These are phyloP conservation scores for Globisporangium radiosum DNA, from an alignment of 352 stramenopile genomes.

Conservation along the genomic window DNA sequence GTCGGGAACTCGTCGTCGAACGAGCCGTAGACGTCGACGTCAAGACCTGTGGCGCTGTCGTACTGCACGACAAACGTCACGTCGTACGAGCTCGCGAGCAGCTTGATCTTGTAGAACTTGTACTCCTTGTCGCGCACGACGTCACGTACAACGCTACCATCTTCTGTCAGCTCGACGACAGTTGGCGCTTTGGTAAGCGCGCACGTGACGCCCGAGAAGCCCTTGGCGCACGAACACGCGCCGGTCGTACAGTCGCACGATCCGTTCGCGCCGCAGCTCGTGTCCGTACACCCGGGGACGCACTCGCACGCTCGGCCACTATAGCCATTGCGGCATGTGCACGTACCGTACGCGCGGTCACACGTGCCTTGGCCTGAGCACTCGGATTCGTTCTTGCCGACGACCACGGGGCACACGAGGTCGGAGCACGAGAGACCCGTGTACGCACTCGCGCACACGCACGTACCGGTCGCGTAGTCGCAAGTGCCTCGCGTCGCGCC, in stretches of 20 bases:
- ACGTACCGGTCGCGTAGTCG: constrained; percentile 35
- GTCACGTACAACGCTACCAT: constrained; percentile 13
- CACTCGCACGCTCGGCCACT: constrained; percentile 63
- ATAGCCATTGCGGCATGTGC: constrained; percentile 45
- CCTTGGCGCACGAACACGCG: constrained; percentile 38
- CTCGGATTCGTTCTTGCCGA: constrained; percentile 37
- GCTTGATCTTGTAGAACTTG: constrained; percentile 61
- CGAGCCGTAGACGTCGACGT: constrained; percentile 69
- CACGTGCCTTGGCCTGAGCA: constrained; percentile 68
- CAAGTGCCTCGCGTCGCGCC: constrained; percentile 36
- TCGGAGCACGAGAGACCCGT: constrained; percentile 52
- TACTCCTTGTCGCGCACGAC: constrained; percentile 46
- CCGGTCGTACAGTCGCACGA: constrained; percentile 59
- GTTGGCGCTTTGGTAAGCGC: constrained; percentile 11
- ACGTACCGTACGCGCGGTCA: constrained; percentile 35
- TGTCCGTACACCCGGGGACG: constrained; percentile 47
- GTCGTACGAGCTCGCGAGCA: constrained; percentile 59
- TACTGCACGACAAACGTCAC: constrained; percentile 54
- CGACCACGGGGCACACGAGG: constrained; percentile 38
- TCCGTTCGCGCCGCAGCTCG: constrained; percentile 33
- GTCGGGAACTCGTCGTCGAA: constrained; percentile 60
- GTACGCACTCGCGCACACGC: constrained; percentile 39
- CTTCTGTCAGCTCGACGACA: constrained; percentile 23
- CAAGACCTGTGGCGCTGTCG: constrained; percentile 12
- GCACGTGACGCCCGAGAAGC: constrained; percentile 43